Evolutionary conservation across 1,284 basidiomycete species (phyloP).

Genomic region (Athelia sp.): DNA sequence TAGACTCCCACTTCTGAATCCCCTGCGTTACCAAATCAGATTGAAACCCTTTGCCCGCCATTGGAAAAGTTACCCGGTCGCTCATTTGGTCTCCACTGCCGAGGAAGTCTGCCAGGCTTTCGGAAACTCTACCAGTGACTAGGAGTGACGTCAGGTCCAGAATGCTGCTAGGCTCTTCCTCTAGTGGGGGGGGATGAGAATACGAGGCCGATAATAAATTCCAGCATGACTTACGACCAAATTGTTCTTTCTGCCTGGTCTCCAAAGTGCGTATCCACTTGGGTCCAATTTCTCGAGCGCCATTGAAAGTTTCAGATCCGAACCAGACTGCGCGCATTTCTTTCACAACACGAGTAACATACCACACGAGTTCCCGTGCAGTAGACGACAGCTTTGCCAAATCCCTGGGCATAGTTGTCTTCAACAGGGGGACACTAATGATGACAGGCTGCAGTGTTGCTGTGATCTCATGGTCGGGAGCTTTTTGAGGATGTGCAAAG

Average conservation of each 20-base stretch:
- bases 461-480: slow-evolving; percentile 15
- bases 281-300: slow-evolving; percentile 66
- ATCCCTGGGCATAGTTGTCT: slow-evolving; percentile 51
- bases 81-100: slow-evolving; percentile 75
- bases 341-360: slow-evolving; percentile 59
- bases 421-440: slow-evolving; percentile 55
- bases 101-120: slow-evolving; percentile 65
- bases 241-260: slow-evolving; percentile 55
- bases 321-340: slow-evolving; percentile 71
- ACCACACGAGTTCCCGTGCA: slow-evolving; percentile 67
- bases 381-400: slow-evolving; percentile 66
- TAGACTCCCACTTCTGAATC: slow-evolving; percentile 75
- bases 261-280: slow-evolving; percentile 67
- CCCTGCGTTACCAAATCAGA: slow-evolving; percentile 37
- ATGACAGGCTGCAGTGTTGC: slow-evolving; percentile 42
- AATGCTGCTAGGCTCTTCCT: slow-evolving; percentile 54
- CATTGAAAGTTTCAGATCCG: slow-evolving; percentile 57
- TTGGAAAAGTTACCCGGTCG: slow-evolving; percentile 51
- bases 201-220: slow-evolving; percentile 4
- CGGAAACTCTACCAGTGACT: slow-evolving; percentile 62
- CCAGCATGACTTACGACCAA: slow-evolving; percentile 47
- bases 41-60: slow-evolving; percentile 7
- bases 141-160: slow-evolving; percentile 70
- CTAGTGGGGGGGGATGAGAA: slow-evolving; percentile 25
- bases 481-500: slow-evolving; percentile 37